Percentiles rank a stretch among this genome's conserved stretches.
Conservation (phyloP, 495 filamentous ascomycete genomes). For the Viridothelium virens region DNA sequence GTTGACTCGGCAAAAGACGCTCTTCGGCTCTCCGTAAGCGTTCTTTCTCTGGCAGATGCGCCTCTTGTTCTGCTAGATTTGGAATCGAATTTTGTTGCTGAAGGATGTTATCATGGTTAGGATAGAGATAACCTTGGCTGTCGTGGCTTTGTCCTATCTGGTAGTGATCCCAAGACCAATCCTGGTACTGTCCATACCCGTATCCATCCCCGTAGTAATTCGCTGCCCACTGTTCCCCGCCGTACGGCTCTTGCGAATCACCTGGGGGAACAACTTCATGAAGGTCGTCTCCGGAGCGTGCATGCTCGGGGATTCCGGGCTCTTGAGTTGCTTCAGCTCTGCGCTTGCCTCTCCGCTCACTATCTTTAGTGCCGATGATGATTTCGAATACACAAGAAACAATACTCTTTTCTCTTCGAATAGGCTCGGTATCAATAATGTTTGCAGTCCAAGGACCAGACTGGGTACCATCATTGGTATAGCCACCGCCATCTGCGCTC, state of each 20-base stretch:
- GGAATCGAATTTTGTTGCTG: conserved; percentile 16
- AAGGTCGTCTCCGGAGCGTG: neutral
- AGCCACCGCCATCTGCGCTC: conserved; percentile 24
- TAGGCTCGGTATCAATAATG: conserved; percentile 81
- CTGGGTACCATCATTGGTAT: conserved; percentile 24
- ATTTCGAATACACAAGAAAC: conserved; percentile 76
- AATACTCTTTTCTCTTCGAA: conserved; percentile 80
- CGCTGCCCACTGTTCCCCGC: conserved; percentile 1
- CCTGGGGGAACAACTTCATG: neutral
- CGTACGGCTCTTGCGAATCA: neutral
- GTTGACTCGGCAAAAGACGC: conserved; percentile 34
- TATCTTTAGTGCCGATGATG: conserved; percentile 81
- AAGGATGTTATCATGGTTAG: conserved; percentile 37
- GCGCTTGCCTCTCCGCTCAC: conserved; percentile 50
- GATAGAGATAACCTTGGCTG: conserved; percentile 10
- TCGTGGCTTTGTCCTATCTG: conserved; percentile 22
- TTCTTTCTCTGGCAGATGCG: conserved; percentile 35
- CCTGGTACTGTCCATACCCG: conserved; percentile 4
- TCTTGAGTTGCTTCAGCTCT: conserved; percentile 27
- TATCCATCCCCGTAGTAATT: conserved; percentile 2
- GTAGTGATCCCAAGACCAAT: conserved; percentile 32
- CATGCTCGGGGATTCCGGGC: conserved; percentile 9
- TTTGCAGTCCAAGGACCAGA: conserved; percentile 57
- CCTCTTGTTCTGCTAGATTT: conserved; percentile 22
- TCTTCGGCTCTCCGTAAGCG: conserved; percentile 34